phyloP scores from a whole-genome alignment of 768 basidiomycete species.

The Suillus luteus region DNA sequence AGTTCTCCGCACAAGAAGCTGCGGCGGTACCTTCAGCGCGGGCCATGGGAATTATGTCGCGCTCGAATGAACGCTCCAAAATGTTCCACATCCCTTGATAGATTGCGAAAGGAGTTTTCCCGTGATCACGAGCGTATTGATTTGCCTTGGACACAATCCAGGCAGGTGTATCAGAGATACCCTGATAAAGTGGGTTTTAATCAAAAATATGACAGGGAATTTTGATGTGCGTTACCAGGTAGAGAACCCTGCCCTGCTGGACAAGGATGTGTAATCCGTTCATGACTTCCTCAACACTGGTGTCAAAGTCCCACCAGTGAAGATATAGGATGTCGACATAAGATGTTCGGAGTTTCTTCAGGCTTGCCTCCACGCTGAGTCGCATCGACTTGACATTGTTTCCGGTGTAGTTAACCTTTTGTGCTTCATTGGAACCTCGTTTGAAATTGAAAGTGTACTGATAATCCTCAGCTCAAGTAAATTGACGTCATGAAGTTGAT shows the following conservation, averaged over 20 bases:
- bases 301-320: slow-evolving; percentile 40
- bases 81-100: slow-evolving; percentile 43
- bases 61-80: slow-evolving; percentile 42
- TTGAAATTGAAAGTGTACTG: slow-evolving; percentile 29
- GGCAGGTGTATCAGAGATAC: slow-evolving; percentile 38
- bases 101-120: slow-evolving; percentile 45
- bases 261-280: slow-evolving; percentile 40
- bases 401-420: slow-evolving; percentile 46
- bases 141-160: slow-evolving; percentile 45
- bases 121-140: slow-evolving; percentile 43
- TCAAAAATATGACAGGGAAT: slow-evolving; percentile 11
- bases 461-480: too few relatives aligned
- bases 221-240: slow-evolving; percentile 24
- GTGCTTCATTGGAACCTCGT: slow-evolving; percentile 17
- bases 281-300: slow-evolving; percentile 44
- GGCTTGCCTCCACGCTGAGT: slow-evolving; percentile 36
- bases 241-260: slow-evolving; percentile 40
- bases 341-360: slow-evolving; percentile 27
- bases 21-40: slow-evolving; percentile 24
- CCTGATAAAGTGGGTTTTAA: slow-evolving; percentile 14
- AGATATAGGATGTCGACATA: slow-evolving; percentile 28
- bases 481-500: neutral
- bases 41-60: slow-evolving; percentile 44
- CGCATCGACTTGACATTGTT: slow-evolving; percentile 49
- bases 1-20: neutral